Evolutionary conservation across 2,329 filamentous ascomycete species (phyloP).

Genomic region (Colletotrichum plurivorum): DNA sequence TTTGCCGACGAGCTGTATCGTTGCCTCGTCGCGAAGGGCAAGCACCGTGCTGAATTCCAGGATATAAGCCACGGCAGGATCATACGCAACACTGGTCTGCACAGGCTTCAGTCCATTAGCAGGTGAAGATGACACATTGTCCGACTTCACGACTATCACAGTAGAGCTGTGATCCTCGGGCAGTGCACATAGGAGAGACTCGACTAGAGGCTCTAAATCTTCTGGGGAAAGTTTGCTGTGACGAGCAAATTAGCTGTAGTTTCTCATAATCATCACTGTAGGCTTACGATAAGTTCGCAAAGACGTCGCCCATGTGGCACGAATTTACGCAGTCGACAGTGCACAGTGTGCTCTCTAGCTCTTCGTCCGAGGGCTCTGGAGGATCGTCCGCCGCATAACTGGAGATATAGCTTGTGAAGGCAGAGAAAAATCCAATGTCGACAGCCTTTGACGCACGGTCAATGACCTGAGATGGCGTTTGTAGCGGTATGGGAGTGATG

Average conservation of each 20-base stretch:
- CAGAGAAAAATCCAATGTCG: constrained; percentile 91
- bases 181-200: constrained; percentile 84
- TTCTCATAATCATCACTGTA: not conserved
- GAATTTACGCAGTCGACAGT: constrained; percentile 95
- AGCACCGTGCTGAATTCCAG: constrained; percentile 90
- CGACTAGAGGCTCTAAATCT: constrained; percentile 62
- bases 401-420: constrained; percentile 97
- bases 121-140: constrained; percentile 75
- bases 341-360: constrained; percentile 94
- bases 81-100: constrained; percentile 76
- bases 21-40: constrained; percentile 81
- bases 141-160: constrained; percentile 92
- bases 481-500: constrained; percentile 87
- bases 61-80: constrained; percentile 90
- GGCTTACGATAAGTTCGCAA: constrained; percentile 84
- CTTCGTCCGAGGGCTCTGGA: constrained; percentile 96
- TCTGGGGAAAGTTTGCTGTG: constrained; percentile 56
- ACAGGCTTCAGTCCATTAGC: constrained; percentile 70
- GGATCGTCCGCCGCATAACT: constrained; percentile 98
- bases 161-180: constrained; percentile 84
- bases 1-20: constrained; percentile 81
- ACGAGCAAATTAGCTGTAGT: constrained; percentile 26
- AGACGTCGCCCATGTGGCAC: constrained; percentile 86
- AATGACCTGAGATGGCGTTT: constrained; percentile 92
- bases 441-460: constrained; percentile 84